Base-by-base conservation (phyloP, 164 flowering plant genomes). In the Stephania japonica region DNA sequence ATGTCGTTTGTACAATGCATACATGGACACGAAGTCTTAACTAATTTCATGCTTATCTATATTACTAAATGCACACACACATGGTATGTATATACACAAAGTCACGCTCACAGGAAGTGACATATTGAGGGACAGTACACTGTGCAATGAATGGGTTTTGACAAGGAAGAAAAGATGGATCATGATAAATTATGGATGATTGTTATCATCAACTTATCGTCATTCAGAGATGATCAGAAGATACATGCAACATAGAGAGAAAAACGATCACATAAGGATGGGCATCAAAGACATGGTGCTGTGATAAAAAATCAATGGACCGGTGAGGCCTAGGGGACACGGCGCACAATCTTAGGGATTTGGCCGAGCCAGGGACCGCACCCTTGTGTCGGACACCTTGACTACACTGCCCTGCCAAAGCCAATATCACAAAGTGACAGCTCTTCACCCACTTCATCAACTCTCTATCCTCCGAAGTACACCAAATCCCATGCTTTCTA, bases 261-360 rank as follows among this genome's bases (percentile, higher is more conserved):
- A 63, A 63, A 27, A 42, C 61, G 74, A 38, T 12, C 53, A 47
- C 38, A 2, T 32, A 32, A 32, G 38, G 38, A 32, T 32, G 38
- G 38, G 38, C 38, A 32, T 32, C 38, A 32, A 2, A 32, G 2
- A 32, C 38, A 32, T 32, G 38, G 38, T 32, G 38, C 38, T 32
- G 4, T 32, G 38, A 32, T 32, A 2, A 32, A 32, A 32, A 63
- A 63, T 21, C 41, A 42, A 56, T 63, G 68, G 69, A 64, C 41
- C 44, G 7, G 49, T n/a, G 24, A 42, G 10, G 1, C 21, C 7
- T 70, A 76, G 74, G 80, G 84, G 41, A 32, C 9, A 83, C 38
- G 83, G 80, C 75, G 85, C 85, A 82, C 68, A 80, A 83, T 77
- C 73, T 77, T 74, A 69, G 84, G 81, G 81, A 81, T 81, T 56